A percentile compares a stretch with the other conserved stretches of the same genome.
phyloP scores from a whole-genome alignment of 108 stramenopile species.

The Fistulifera pelliculosa region DNA sequence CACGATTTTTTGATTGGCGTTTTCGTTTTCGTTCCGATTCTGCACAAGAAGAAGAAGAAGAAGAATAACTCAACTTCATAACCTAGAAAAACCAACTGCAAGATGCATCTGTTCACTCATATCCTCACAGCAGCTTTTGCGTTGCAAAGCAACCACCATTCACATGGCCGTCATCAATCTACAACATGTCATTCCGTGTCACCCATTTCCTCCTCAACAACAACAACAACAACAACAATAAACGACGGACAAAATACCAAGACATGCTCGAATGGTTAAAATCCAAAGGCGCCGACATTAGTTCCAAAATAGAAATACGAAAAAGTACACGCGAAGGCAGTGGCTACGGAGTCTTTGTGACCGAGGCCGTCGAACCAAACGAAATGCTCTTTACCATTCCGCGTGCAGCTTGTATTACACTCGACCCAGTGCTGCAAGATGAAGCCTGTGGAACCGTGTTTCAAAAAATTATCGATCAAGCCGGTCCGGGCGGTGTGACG shows the following conservation, averaged over 20 bases:
- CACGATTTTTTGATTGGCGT: too few relatives aligned
- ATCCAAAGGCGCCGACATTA: conserved; percentile 3
- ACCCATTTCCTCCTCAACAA: too few relatives aligned
- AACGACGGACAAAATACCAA: conserved; percentile 1
- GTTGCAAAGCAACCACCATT: too few relatives aligned
- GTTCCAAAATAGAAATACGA: conserved; percentile 6
- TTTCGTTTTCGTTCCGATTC: too few relatives aligned
- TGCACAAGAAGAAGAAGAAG: too few relatives aligned
- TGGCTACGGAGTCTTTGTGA: conserved; percentile 58
- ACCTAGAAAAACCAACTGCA: too few relatives aligned
- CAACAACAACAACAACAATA: too few relatives aligned
- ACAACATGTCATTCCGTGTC: too few relatives aligned
- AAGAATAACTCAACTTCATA: too few relatives aligned
- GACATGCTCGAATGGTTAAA: conserved; percentile 2
- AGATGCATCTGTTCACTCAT: too few relatives aligned
- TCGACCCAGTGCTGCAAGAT: conserved; percentile 37
- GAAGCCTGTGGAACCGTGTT: conserved; percentile 37
- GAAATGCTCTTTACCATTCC: conserved; percentile 58
- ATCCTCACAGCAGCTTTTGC: too few relatives aligned
- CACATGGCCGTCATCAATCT: too few relatives aligned
- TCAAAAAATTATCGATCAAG: conserved; percentile 29
- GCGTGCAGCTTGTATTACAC: conserved; percentile 44
- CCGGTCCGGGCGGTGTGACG: conserved; percentile 46
- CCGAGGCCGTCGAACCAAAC: conserved; percentile 17
- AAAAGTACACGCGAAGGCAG: conserved; percentile 24